phyloP scores from a whole-genome alignment of 1,284 basidiomycete species.

The Malassezia brasiliensis region DNA sequence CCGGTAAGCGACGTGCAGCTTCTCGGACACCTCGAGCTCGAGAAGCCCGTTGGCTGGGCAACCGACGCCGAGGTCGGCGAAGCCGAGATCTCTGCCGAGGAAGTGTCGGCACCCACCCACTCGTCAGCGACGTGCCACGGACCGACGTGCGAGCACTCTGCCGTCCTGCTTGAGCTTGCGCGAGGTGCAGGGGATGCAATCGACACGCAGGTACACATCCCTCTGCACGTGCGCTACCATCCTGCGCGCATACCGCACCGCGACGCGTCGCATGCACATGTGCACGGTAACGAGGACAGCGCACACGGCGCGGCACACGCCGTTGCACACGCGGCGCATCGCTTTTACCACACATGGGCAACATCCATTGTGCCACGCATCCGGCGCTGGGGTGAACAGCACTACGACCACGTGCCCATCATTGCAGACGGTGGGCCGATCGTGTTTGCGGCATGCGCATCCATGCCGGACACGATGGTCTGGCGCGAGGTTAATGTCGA shows the following conservation, averaged over 20 bases:
- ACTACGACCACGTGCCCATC: background rate
- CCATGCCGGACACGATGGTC: background rate
- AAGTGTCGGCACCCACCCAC: background rate
- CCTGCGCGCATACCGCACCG: background rate
- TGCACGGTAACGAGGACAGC: too few relatives aligned
- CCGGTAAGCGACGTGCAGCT: background rate
- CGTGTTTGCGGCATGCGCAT: background rate
- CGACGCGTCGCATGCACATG: background rate
- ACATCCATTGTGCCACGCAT: background rate
- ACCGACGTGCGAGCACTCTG: constrained; percentile 8
- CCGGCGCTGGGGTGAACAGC: background rate
- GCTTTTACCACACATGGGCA: background rate
- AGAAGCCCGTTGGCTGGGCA: constrained; percentile 12
- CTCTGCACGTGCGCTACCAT: constrained; percentile 15
- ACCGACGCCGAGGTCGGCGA: background rate
- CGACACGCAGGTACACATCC: background rate
- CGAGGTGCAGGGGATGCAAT: background rate
- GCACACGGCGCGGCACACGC: too few relatives aligned
- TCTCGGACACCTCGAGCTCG: constrained; percentile 9
- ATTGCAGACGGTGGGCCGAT: background rate
- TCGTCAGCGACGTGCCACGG: background rate
- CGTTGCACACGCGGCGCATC: too few relatives aligned
- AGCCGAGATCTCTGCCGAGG: too few relatives aligned
- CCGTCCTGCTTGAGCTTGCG: constrained; percentile 10
- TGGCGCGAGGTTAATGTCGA: background rate